Evolutionary conservation across 768 basidiomycete species (phyloP), one percentile per base, ranked within the genome.

Genomic region (Auricularia cornea): DNA sequence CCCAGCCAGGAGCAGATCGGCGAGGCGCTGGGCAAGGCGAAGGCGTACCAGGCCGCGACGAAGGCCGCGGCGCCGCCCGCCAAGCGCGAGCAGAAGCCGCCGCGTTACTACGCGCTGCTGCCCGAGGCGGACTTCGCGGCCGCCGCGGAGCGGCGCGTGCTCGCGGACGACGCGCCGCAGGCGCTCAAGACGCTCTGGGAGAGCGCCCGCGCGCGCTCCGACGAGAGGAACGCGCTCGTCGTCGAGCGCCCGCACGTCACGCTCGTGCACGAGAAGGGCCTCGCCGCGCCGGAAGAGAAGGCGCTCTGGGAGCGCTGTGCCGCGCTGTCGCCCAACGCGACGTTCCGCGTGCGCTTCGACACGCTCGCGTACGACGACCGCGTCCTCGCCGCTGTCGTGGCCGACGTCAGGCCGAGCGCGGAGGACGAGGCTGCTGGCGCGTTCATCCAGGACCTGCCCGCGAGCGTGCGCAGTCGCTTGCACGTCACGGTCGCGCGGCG

Each of bases 401-500:
- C 86, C 2, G 78, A 84, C 59, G 64, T 97, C 12, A 64, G 66
- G 6, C 70, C 83, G 3, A 74, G 70, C 3, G 71, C 70, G 2
- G 75, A 69, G 2, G 73, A 75, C 30, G 74, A 77, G 62, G 75
- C 75, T 30, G 82, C 78, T 3, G 68, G 74, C 4, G 75, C 75
- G 59, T 86, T 92, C 59, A 64, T 87, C 6, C 72, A 74, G 16
- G 61, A 66, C 40, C 68, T 92, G 18, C 76, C 81, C 0, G 71
- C 77, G 4, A 78, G 81, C 14, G 67, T 88, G 12, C 77, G 76
- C 62, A 68, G 75, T 5, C 65, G 82, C 63, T 73, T 95, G 68
- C 97, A 98, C 71, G 82, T 98, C 62, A 98, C 97, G 0, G 86
- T 98, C 4, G 97, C 92, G 8, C 95, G 92, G 18, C 68, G 70